phyloP scores from a whole-genome alignment of 139 green algal genomes.

The Chlamydomonas incerta region DNA sequence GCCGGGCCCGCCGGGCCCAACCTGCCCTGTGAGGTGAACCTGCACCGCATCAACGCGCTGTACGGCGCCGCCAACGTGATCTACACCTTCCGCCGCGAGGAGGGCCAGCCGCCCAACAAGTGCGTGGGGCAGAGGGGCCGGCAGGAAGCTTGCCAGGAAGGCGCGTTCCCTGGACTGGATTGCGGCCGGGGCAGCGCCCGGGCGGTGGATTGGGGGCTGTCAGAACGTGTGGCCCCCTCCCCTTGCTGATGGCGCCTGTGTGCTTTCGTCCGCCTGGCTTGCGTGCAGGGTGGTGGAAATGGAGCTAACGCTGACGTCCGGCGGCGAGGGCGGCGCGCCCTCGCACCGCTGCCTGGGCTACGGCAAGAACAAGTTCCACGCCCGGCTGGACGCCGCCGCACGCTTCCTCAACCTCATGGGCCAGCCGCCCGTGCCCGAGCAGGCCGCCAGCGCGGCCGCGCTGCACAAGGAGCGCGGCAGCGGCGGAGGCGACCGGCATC shows the following conservation, averaged over 20 bases:
- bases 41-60: neutral
- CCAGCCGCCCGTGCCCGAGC: neutral
- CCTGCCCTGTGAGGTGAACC: neutral
- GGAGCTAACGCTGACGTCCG: neutral
- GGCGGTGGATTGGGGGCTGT: too few species aligned
- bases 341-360: neutral
- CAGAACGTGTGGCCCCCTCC: too few species aligned
- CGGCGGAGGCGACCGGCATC: too few species aligned
- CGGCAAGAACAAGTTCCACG: neutral
- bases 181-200: too few species aligned
- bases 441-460: neutral
- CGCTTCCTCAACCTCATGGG: constrained; percentile 17
- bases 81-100: neutral
- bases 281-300: neutral
- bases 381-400: neutral
- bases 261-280: too few species aligned
- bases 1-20: neutral
- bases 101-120: neutral
- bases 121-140: neutral
- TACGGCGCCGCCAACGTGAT: neutral
- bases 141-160: too few species aligned
- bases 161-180: too few species aligned
- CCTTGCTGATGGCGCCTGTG: too few species aligned
- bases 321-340: too few species aligned
- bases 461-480: neutral